Base-by-base conservation (phyloP, 371 early-diverging fungal genomes). In the Rhizopus sp. region DNA sequence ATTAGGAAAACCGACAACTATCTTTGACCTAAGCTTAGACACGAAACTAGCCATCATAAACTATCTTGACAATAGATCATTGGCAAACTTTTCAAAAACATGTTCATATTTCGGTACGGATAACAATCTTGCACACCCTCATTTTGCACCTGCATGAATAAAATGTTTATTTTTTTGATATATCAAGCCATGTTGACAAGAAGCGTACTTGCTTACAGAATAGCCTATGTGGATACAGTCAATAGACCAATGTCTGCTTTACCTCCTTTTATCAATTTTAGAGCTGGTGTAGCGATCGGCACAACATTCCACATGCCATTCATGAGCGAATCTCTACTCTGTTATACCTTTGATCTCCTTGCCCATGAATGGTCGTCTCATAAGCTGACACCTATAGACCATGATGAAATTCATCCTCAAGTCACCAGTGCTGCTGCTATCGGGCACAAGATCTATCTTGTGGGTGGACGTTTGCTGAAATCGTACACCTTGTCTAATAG, bases 261-360 rank as follows among this genome's bases (percentile, higher is more conserved):
- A 9, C 55, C 59, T 3, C 57, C 58, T 3, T 62, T 56, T 30
- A 17, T 67, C 1, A 67, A 59, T 40, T 67, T 59, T 9, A 55
- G 68, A 47, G 65, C 63, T 3, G 72, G 72, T 1, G 60, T 47
- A 7, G 33, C 60, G 3, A 55, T 68, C 0, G 69, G 63, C 5
- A 41, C 55, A 5, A 59, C 44, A 12, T 65, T 72, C n/a, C 68
- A 72, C 37, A 35, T 72, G 35, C 69, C 72, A 4, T 59, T 65
- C 29, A 68, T 68, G 15, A 49, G 56, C 13, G 65, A 62, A 4
- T 57, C 34, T 9, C 61, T 66, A 5, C 32, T 57, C 23, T 72
- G 72, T 33, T 68, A 65, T 23, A 37, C 46, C 7, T 60, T 63
- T 57, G 66, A 72, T 56, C 41, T 72, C 7, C 34, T 39, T 12